Evolutionary conservation across 805 yeast species (phyloP).

Genomic region (Saturnispora hagleri): DNA sequence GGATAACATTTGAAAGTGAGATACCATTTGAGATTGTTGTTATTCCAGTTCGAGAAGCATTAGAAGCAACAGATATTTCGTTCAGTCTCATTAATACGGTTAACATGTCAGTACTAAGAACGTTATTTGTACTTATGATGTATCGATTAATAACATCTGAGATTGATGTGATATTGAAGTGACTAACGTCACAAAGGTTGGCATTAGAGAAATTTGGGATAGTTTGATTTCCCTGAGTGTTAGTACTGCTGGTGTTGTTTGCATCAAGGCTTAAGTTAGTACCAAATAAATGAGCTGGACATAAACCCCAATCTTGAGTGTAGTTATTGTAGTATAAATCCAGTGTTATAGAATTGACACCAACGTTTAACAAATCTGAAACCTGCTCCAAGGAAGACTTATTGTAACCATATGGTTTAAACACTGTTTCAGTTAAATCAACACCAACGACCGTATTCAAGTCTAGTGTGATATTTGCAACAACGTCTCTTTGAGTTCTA

Average conservation of each 20-base stretch:
- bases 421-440: conserved; percentile 26
- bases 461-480: conserved; percentile 31
- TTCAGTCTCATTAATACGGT: conserved; percentile 32
- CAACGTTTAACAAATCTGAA: conserved; percentile 30
- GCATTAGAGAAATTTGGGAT: conserved; percentile 13
- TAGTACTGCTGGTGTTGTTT: conserved; percentile 18
- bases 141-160: conserved; percentile 26
- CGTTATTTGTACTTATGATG: conserved; percentile 34
- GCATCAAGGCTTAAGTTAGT: neutral
- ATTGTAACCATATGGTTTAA: conserved; percentile 26
- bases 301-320: conserved; percentile 43
- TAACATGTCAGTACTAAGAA: conserved; percentile 36
- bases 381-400: conserved; percentile 24
- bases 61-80: conserved; percentile 11
- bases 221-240: conserved; percentile 6
- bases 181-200: conserved; percentile 11
- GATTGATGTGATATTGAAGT: conserved; percentile 21
- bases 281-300: conserved; percentile 29
- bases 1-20: neutral
- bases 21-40: conserved; percentile 6
- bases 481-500: conserved; percentile 40
- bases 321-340: conserved; percentile 50
- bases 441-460: conserved; percentile 35
- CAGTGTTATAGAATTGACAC: conserved; percentile 37
- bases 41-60: conserved; percentile 9